Evolutionary conservation across 2,329 filamentous ascomycete species (phyloP), one percentile per base, ranked within the genome.

Genomic region (Cucurbitaria berberidis): DNA sequence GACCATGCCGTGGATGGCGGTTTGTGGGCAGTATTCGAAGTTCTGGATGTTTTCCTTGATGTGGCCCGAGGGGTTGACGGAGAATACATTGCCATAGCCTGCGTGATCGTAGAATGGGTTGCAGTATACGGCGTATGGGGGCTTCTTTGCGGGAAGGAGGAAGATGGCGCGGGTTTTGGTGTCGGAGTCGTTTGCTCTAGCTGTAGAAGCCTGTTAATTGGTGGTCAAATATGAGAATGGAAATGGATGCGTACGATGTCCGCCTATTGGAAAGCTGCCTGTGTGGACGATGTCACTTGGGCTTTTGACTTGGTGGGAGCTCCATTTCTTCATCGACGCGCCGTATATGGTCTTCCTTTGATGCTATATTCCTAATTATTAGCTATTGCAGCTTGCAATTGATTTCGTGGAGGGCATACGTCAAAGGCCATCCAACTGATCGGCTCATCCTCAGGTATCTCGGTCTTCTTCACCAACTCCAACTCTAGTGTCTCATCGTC

Each of bases 351-450:
- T 89, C 76, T 91, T 93, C 69, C 88, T 89, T 57, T 83, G 80
- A 76, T 96, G 90, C 88, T 93, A 69, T 47, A 51, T 16, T 8
- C 22, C 45, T 26, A 5, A 29, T 47, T 26, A 43, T 67, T 43
- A 67, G 64, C 55, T 44, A 58, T 40, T 51, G 48, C 47, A 35
- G 38, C 36, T 30, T 34, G 38, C 34, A 40, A 35, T 44, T 15
- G 16, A 2, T 3, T 6, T 26, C 32, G 32, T 41, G 34, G 43
- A 11, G 26, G 27, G 55, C 88, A 77, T 80, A 91, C 90, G 74
- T 91, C 89, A 69, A 96, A 93, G 15, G 90, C 88, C 89, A 96
- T 93, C 91, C 91, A 96, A 54, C 91, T 96, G 62, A 96, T 95
- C 7, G 91, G 90, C 76, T 96, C 90, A 60, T 93, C 89, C 46